phyloP scores from a whole-genome alignment of 208 protist species.

The Tritrichomonas musculus region DNA sequence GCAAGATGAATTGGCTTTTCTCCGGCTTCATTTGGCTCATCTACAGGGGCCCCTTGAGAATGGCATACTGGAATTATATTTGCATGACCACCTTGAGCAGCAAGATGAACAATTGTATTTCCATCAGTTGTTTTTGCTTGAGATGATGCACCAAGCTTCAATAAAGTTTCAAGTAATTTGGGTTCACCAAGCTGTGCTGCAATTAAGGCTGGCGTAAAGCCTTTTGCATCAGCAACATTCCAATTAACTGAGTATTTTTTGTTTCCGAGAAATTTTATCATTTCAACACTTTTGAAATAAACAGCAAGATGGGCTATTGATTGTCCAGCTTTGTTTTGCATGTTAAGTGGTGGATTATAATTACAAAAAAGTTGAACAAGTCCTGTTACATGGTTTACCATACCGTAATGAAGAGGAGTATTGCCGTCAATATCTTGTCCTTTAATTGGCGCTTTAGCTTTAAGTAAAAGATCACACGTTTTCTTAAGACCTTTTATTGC shows the following conservation, averaged over 20 bases:
- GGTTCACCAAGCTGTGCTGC: neutral
- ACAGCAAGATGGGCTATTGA: neutral
- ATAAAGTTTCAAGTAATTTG: neutral
- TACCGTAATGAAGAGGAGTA: neutral
- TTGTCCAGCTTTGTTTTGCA: neutral
- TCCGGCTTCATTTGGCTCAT: neutral
- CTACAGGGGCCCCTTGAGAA: neutral
- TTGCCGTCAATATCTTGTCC: neutral
- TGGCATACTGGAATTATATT: neutral
- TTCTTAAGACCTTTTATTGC: neutral
- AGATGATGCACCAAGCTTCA: neutral
- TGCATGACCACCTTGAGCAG: neutral
- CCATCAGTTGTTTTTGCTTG: neutral
- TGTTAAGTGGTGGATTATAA: neutral
- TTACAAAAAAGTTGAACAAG: neutral
- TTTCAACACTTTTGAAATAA: neutral
- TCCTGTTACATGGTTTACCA: neutral
- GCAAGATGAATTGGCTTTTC: conserved; percentile 6
- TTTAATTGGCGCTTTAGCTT: neutral
- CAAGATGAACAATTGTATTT: neutral
- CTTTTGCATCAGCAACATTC: neutral
- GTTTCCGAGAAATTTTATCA: neutral
- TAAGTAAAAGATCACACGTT: neutral
- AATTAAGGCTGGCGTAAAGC: neutral
- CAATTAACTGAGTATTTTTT: conserved; percentile 9